Evolutionary conservation across 768 basidiomycete species (phyloP), one percentile per base, ranked within the genome.

Genomic region (Psilocybe cyanescens): DNA sequence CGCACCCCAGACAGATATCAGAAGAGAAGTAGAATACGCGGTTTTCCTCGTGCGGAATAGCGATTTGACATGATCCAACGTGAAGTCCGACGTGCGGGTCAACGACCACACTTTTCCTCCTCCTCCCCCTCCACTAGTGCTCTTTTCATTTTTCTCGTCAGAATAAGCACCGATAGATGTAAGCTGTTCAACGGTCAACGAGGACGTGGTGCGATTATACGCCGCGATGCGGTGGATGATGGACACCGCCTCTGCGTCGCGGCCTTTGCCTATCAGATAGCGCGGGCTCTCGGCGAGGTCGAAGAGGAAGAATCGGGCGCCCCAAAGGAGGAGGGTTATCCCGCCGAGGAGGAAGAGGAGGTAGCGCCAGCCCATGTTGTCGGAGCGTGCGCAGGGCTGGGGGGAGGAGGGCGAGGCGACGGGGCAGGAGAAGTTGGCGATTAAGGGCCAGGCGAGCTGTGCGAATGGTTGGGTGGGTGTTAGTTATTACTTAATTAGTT

Each of bases 361-460:
- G 70, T 91, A 91, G 24, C 91, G 80, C 91, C 91, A 92, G 17
- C 90, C 90, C 73, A 83, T 71, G 62, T 92, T 91, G 4, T 82
- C 78, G 1, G 78, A 74, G 30, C 79, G 77, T 5, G 79, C 74
- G 69, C 86, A 83, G 50, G 72, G 30, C 7, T 12, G 41, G n/a
- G 11, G 12, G 6, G 41, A 9, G 8, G 49, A 68, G 2, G 68
- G 57, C 5, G 73, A 55, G 1, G 52, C 50, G 33, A 54, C 58
- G 3, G 70, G 58, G 66, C 90, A 92, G 3, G 90, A 89, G 68
- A 81, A 86, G 66, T 89, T 82, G n/a, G 84, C 79, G 52, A 92
- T 81, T 11, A 92, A 76, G 1, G 88, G 87, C 90, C 90, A 91
- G 3, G 90, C 89, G 60, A 57, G 63, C 62, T 61, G 11, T 11